phyloP scores from a whole-genome alignment of 1,284 basidiomycete species.

The Microbotryum silenes-acaulis region DNA sequence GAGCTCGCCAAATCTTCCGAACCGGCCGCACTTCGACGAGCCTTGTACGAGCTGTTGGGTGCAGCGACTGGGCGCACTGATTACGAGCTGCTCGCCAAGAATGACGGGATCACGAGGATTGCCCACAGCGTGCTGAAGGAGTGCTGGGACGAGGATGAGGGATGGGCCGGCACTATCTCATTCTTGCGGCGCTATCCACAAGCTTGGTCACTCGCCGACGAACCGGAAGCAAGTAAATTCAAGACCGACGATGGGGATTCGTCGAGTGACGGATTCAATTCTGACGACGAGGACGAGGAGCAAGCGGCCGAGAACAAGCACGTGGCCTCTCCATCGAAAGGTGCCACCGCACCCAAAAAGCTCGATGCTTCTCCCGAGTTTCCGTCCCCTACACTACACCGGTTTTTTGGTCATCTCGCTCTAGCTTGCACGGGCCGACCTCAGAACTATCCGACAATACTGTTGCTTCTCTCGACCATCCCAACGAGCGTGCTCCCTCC shows the following conservation, averaged over 20 bases:
- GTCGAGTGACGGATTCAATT: no score
- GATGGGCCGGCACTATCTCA: constrained; percentile 25
- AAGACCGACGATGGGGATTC: not conserved
- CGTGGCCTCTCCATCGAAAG: not conserved
- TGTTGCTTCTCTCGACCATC: constrained; percentile 70
- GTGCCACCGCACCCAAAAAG: no score
- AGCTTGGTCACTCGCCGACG: constrained; percentile 35
- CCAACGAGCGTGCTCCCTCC: constrained; percentile 47
- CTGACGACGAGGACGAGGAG: constrained; percentile 2
- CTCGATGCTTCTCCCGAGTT: no score
- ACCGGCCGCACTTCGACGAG: constrained; percentile 5
- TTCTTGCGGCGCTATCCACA: constrained; percentile 31
- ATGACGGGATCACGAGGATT: constrained; percentile 5
- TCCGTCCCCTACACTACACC: constrained; percentile 24
- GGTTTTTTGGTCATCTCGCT: constrained; percentile 63
- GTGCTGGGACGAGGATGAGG: constrained; percentile 29
- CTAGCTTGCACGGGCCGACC: constrained; percentile 68
- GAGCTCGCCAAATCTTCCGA: constrained; percentile 10
- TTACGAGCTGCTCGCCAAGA: constrained; percentile 7
- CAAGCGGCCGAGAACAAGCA: not conserved
- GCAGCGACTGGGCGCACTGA: constrained; percentile 13
- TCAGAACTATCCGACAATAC: constrained; percentile 61
- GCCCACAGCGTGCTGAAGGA: constrained; percentile 15
- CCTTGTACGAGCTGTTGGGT: constrained; percentile 25
- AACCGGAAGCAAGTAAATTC: not conserved